Base-by-base conservation (phyloP, 345 rosid species). In the Murraya paniculata region DNA sequence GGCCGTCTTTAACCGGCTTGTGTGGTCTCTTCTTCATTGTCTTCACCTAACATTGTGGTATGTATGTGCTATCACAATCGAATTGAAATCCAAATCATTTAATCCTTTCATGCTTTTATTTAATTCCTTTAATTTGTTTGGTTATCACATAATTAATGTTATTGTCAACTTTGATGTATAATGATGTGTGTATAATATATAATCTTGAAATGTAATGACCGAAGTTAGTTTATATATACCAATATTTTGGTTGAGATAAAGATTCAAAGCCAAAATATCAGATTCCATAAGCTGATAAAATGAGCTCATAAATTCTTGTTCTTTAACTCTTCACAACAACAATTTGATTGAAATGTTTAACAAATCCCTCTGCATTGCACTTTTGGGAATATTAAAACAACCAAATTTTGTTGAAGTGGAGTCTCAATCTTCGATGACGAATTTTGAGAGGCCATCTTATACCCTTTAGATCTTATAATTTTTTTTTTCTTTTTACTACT, bases 1-100 rank as follows among this genome's bases (percentile, higher is more conserved):
- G 84, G 88, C 88, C 90, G 90, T 78, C 90, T 83, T 4, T 9
- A 71, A 85, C 76, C 86, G 83, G 88, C 88, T 81, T 55, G 6
- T 72, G 53, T 61, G 74, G 41, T 56, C 57, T 74, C 62, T 80
- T 74, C 64, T 82, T 73, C n/a, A 53, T 83, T 81, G 86, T 83
- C 83, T 71, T 81, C 27, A 39, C 68, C 55, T 30, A 56, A 35
- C 36, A 65, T 30, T 71, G 56, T 74, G 77, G 71, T 19, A 30
- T 72, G 64, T 64, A 14, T 72, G 64, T 48, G 78, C 78, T 64
- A 31, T 75, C 61, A 65, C 62, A 45, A 75, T 75, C 70, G n/a
- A 45, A 64, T 45, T 75, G 58, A 31, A 22, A 30, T 31, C 60
- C 33, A n/a, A 28, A 28, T 48, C 11, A 48, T 62, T 62, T 22